These are phyloP conservation scores for Wickerhamomyces canadensis DNA, from an alignment of 805 yeast species.

Conservation along the genomic window DNA sequence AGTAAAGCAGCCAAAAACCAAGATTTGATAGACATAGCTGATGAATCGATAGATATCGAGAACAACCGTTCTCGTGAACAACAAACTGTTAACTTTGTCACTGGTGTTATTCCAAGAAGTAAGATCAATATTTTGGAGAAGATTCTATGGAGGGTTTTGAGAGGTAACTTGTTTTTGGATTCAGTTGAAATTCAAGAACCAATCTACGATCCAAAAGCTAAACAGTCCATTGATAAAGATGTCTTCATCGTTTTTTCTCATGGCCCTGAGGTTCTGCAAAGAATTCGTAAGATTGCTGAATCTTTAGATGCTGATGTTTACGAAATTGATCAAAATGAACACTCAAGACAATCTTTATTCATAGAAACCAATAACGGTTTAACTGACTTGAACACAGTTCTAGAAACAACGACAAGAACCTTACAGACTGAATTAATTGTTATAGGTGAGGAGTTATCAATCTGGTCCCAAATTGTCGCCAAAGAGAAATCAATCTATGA, in stretches of 20 bases:
- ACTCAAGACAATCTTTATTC: constrained; percentile 63
- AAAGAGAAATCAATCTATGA: constrained; percentile 85
- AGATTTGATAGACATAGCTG: constrained; percentile 11
- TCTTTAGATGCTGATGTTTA: constrained; percentile 82
- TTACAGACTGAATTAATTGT: constrained; percentile 73
- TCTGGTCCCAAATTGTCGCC: constrained; percentile 63
- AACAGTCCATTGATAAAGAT: constrained; percentile 59
- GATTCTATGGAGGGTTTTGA: constrained; percentile 86
- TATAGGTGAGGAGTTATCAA: constrained; percentile 64
- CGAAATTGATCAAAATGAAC: constrained; percentile 42
- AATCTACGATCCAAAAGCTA: constrained; percentile 59
- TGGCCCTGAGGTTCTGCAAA: constrained; percentile 66
- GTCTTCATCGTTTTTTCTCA: constrained; percentile 89
- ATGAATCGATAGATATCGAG: constrained; percentile 15
- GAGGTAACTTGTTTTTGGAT: constrained; percentile 85
- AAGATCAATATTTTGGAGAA: constrained; percentile 69
- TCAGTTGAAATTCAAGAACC: constrained; percentile 68
- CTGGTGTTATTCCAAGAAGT: constrained; percentile 78
- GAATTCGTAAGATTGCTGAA: constrained; percentile 81
- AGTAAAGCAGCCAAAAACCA: constrained; percentile 17
- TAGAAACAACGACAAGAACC: constrained; percentile 60
- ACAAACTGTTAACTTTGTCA: constrained; percentile 43
- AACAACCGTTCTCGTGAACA: constrained; percentile 20
- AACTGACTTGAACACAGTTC: constrained; percentile 58
- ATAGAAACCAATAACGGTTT: constrained; percentile 51